A percentile compares a stretch with the other conserved stretches of the same genome.
Evolutionary conservation across 306 rosid species (phyloP).

Genomic region (Dicorynia guianensis): DNA sequence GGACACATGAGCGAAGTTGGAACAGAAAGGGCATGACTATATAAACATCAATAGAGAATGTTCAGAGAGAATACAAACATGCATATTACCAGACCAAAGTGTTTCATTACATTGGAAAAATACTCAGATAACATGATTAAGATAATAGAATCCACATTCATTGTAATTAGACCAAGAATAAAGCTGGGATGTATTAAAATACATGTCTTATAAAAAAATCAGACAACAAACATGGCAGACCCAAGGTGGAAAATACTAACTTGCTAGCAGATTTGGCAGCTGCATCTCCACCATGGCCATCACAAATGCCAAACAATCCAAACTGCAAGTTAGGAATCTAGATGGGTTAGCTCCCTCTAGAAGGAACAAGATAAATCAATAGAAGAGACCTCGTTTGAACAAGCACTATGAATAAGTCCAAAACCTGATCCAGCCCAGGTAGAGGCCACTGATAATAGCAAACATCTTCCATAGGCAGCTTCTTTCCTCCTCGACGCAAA

Average conservation of each 20-base stretch:
- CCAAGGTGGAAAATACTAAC: conserved; percentile 66
- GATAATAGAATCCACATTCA: background rate
- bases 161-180: conserved; percentile 21
- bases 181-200: conserved; percentile 10
- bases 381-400: conserved; percentile 29
- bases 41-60: conserved; percentile 25
- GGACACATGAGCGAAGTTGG: conserved; percentile 12
- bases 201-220: conserved; percentile 19
- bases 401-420: conserved; percentile 30
- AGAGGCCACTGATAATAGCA: conserved; percentile 95
- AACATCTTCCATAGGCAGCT: conserved; percentile 96
- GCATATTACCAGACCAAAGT: conserved; percentile 14
- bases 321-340: conserved; percentile 68
- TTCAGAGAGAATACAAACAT: conserved; percentile 13
- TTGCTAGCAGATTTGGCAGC: conserved; percentile 95
- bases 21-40: conserved; percentile 11
- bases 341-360: conserved; percentile 47
- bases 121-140: background rate
- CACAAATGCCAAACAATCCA: conserved; percentile 90
- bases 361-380: conserved; percentile 36
- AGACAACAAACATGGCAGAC: conserved; percentile 40
- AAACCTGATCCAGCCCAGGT: conserved; percentile 89
- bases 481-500: conserved; percentile 91
- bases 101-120: conserved; percentile 18
- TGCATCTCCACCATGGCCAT: conserved; percentile 94